A percentile compares a stretch with the other conserved stretches of the same genome.
These are phyloP conservation scores for Leucogyrophana mollusca DNA, from an alignment of 768 basidiomycete species.

Conservation along the genomic window DNA sequence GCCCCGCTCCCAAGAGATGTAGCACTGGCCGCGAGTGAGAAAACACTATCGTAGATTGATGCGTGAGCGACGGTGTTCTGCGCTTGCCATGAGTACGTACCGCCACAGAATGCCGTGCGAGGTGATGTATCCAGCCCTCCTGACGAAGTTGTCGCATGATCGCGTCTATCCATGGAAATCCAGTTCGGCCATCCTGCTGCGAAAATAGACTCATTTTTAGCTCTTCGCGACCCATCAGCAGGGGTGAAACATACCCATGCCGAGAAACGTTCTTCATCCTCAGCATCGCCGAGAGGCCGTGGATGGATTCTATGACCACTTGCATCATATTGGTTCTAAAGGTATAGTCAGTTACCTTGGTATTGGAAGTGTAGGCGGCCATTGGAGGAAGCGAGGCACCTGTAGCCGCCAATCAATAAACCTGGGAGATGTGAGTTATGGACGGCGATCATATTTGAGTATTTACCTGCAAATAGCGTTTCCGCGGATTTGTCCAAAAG, in stretches of 20 bases:
- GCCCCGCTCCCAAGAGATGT: constrained; percentile 23
- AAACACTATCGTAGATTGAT: constrained; percentile 26
- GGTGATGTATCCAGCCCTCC: constrained; percentile 19
- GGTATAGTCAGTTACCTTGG: no score
- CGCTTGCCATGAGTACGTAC: constrained; percentile 25
- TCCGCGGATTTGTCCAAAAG: constrained; percentile 4
- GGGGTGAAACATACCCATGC: constrained; percentile 3
- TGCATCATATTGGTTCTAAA: no score
- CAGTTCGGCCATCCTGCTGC: constrained; percentile 1
- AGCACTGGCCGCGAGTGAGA: constrained; percentile 24
- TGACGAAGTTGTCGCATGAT: constrained; percentile 14
- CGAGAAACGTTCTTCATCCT: neutral
- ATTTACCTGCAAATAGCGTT: constrained; percentile 8
- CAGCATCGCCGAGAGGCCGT: neutral
- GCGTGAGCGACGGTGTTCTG: constrained; percentile 19
- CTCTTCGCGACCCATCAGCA: constrained; percentile 3
- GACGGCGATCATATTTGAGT: neutral
- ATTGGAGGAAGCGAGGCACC: neutral
- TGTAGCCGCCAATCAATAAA: constrained; percentile 2
- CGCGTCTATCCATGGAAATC: constrained; percentile 16
- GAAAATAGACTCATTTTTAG: neutral
- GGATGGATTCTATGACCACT: neutral
- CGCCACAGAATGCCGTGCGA: constrained; percentile 26
- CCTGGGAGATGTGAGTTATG: constrained; percentile 1
- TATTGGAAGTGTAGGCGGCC: no score